Evolutionary conservation across 1,139 yeast species (phyloP).

Genomic region (Yamadazyma buinensis): DNA sequence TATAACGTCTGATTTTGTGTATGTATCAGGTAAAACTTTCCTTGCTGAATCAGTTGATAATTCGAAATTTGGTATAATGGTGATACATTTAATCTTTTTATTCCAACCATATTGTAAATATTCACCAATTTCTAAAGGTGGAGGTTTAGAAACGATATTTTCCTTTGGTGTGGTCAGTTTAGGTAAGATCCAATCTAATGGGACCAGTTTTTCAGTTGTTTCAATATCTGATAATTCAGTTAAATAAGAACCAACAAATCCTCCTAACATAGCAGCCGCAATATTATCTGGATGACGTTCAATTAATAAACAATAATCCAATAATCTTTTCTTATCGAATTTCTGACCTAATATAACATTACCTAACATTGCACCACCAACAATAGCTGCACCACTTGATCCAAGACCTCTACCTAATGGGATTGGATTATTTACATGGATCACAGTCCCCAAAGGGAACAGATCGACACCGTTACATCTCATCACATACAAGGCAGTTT

Average conservation of each 20-base stretch:
- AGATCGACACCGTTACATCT: slow-evolving; percentile 71
- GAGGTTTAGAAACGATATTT: slow-evolving; percentile 31
- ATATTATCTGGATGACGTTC: slow-evolving; percentile 98
- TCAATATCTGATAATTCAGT: slow-evolving; percentile 75
- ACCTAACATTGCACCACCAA: slow-evolving; percentile 93
- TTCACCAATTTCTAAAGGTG: slow-evolving; percentile 87
- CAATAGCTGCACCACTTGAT: slow-evolving; percentile 98
- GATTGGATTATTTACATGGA: slow-evolving; percentile 82
- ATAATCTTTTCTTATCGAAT: slow-evolving; percentile 72
- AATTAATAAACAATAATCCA: slow-evolving; percentile 93
- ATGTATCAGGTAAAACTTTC: slow-evolving; percentile 78
- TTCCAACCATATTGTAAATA: slow-evolving; percentile 86
- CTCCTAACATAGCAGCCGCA: slow-evolving; percentile 99
- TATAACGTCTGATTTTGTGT: slow-evolving; percentile 78
- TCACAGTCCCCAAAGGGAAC: slow-evolving; percentile 82
- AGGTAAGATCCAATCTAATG: slow-evolving; percentile 80
- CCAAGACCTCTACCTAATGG: slow-evolving; percentile 97
- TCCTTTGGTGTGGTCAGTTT: slow-evolving; percentile 70
- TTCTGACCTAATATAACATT: slow-evolving; percentile 75
- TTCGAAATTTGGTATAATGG: slow-evolving; percentile 91
- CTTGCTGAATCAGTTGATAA: slow-evolving; percentile 90
- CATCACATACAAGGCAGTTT: slow-evolving; percentile 86
- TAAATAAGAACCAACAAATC: slow-evolving; percentile 92
- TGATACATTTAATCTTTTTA: slow-evolving; percentile 75
- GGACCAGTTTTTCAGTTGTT: slow-evolving; percentile 70